A percentile compares a stretch with the other conserved stretches of the same genome.
These are phyloP conservation scores for Backusella sp. DNA, from an alignment of 192 early-diverging fungal genomes.

Conservation along the genomic window DNA sequence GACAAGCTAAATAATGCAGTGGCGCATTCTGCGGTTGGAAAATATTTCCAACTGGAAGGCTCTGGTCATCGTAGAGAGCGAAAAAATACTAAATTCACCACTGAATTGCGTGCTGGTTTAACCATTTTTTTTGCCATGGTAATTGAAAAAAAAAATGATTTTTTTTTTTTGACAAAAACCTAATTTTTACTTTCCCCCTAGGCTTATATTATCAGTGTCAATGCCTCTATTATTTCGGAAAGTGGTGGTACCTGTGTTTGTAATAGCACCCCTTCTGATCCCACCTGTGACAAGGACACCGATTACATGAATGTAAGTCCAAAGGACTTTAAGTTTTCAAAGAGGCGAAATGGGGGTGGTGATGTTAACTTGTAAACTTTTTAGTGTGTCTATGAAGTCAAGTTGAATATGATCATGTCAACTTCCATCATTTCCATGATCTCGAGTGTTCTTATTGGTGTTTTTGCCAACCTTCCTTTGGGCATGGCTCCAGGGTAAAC, in stretches of 20 bases:
- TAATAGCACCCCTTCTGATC: conserved; percentile 42
- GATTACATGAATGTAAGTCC: conserved; percentile 45
- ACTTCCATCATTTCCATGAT: conserved; percentile 67
- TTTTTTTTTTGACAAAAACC: neutral
- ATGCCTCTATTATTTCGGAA: conserved; percentile 70
- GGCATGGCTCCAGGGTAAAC: conserved; percentile 73
- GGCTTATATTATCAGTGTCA: conserved; percentile 50
- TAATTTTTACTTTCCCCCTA: neutral
- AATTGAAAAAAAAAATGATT: conserved; percentile 27
- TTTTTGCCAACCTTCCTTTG: conserved; percentile 73
- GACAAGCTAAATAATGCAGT: conserved; percentile 52
- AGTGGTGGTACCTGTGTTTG: conserved; percentile 74
- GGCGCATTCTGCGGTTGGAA: conserved; percentile 55
- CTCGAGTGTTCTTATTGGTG: conserved; percentile 62
- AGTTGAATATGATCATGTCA: conserved; percentile 71
- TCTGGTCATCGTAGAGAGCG: conserved; percentile 58
- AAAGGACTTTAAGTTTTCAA: neutral
- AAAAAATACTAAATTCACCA: conserved; percentile 57
- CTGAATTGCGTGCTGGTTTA: conserved; percentile 64
- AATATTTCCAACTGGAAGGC: conserved; percentile 60
- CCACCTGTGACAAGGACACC: conserved; percentile 53
- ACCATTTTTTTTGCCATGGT: conserved; percentile 46
- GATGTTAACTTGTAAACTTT: neutral
- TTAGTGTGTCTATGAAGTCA: conserved; percentile 55
- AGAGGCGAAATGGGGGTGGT: neutral